Base-by-base conservation (phyloP, 2,329 filamentous ascomycete species). In the Neonectria ditissima region DNA sequence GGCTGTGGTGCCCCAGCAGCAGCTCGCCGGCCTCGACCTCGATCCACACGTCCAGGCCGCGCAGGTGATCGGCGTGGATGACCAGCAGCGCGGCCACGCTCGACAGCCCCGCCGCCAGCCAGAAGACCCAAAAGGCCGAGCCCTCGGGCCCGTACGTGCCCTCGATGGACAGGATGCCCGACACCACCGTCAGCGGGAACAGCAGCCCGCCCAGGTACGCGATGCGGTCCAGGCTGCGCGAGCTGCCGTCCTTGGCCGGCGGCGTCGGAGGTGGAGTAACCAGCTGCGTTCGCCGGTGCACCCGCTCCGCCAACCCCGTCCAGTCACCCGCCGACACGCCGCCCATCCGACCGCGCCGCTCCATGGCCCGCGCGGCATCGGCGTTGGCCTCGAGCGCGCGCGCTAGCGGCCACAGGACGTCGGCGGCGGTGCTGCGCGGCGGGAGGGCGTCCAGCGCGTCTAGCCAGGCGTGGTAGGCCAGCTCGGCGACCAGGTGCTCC, bases 161-260 rank as follows among this genome's bases (percentile, higher is more conserved):
- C 28, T 80, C 78, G 74, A 86, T 85, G 14, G 81, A 81, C 14
- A 86, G 74, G 9, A 86, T 77, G 13, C 81, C 78, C 0, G 83
- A 81, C 5, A 86, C 80, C 14, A 86, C 77, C 4, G 81, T 82
- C 18, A 85, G 70, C 2, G 84, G 84, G 1, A 85, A 77, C 5
- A 86, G 73, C 1, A 85, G 70, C 0, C 82, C 84, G 51, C 83
- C 84, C 11, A 86, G 77, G 71, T 86, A 86, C 1, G 81, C 76
- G 14, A 86, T 80, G 6, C 84, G 80, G 71, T 83, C 79, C 8
- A 85, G 77, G 20, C 80, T 78, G 16, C 78, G 77, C 56, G 80
- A 70, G 65, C 80, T 80, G 58, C 77, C 74, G 32, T 78, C 74
- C 6, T 68, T 69, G 1, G 65, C 48, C 2, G 61, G 30, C 62